phyloP scores from a whole-genome alignment of 169 alveolate genomes.

The Eimeria acervulina region DNA sequence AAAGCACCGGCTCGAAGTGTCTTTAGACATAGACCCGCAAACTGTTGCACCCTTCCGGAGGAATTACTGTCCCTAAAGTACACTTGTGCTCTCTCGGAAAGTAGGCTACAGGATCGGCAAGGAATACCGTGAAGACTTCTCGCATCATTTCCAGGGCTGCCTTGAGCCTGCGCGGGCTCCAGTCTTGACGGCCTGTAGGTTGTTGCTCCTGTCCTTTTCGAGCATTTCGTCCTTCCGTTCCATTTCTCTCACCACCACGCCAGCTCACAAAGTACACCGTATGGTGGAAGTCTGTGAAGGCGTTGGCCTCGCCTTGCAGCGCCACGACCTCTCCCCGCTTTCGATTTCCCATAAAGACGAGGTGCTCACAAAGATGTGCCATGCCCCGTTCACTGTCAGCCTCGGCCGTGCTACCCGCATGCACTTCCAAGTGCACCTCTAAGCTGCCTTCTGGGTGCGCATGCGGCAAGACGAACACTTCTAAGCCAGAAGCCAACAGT shows the following conservation, averaged over 20 bases:
- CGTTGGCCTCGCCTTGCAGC: constrained; percentile 90
- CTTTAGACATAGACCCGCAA: not conserved
- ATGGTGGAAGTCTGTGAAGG: constrained; percentile 94
- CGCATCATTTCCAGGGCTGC: constrained; percentile 75
- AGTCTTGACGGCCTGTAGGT: not conserved
- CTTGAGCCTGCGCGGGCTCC: constrained; percentile 62
- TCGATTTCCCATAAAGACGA: constrained; percentile 92
- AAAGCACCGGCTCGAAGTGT: not conserved
- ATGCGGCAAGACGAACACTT: constrained; percentile 87
- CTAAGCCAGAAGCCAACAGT: constrained; percentile 86
- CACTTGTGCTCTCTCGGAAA: not conserved
- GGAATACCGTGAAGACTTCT: constrained; percentile 78
- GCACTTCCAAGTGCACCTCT: constrained; percentile 90
- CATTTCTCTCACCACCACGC: constrained; percentile 83
- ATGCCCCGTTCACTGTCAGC: constrained; percentile 91
- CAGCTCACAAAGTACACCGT: constrained; percentile 91
- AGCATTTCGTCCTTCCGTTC: not conserved
- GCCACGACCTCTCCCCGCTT: constrained; percentile 86
- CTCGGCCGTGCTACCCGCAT: constrained; percentile 92
- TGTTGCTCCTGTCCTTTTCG: not conserved
- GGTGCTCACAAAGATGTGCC: constrained; percentile 93
- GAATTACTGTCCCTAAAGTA: not conserved
- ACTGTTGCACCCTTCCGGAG: not conserved
- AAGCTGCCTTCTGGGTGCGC: constrained; percentile 86
- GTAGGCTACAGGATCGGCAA: not conserved